A percentile compares a stretch with the other conserved stretches of the same genome.
Evolutionary conservation across 169 alveolate species (phyloP).

Genomic region (Plasmodium knowlesi): DNA sequence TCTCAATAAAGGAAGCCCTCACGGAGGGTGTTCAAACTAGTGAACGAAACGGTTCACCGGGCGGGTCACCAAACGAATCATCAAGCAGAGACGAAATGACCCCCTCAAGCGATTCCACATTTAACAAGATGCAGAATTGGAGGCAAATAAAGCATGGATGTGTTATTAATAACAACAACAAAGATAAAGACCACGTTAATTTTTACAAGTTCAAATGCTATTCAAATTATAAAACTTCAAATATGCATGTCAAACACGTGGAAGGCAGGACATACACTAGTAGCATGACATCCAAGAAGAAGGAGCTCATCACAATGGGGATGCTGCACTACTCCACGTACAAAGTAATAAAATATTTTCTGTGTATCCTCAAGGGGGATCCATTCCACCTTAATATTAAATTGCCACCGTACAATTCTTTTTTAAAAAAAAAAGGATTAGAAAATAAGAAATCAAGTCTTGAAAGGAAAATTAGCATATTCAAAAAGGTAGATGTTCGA

Average conservation of each 20-base stretch:
- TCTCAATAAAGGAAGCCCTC: not conserved
- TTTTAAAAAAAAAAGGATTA: constrained; percentile 18
- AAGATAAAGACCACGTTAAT: constrained; percentile 12
- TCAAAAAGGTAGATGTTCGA: not conserved
- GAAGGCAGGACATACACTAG: not conserved
- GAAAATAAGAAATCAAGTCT: not conserved
- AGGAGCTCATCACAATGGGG: constrained; percentile 15
- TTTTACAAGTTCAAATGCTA: constrained; percentile 33
- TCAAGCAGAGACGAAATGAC: not conserved
- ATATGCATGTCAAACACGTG: not conserved
- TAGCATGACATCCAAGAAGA: constrained; percentile 6
- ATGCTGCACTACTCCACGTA: constrained; percentile 59
- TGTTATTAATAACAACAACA: not conserved
- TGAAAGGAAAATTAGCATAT: constrained; percentile 2
- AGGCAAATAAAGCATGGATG: not conserved
- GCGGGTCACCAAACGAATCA: not conserved
- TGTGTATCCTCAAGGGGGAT: constrained; percentile 43
- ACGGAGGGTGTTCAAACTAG: not conserved
- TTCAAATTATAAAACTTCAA: not conserved
- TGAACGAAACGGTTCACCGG: not conserved
- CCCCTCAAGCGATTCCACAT: not conserved
- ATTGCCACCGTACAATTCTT: constrained; percentile 30
- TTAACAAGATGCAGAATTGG: not conserved
- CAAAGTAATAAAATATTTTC: constrained; percentile 65
- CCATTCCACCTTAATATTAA: constrained; percentile 50